Evolutionary conservation across 2,329 filamentous ascomycete species (phyloP).

Genomic region (Colletotrichum kahawae): DNA sequence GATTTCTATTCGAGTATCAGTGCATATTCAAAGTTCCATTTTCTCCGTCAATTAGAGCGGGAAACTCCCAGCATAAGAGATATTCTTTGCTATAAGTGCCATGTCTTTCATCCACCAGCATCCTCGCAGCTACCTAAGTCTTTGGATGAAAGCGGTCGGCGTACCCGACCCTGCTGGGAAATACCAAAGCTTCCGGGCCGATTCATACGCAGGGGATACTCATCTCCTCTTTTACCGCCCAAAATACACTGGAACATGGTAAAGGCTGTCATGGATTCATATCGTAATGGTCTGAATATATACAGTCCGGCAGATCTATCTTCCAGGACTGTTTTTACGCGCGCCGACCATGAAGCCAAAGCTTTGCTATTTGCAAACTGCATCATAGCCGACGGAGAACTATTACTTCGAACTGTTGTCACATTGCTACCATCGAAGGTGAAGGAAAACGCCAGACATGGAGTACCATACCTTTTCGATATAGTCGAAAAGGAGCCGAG

Average conservation of each 20-base stretch:
- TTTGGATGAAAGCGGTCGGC: fast-evolving
- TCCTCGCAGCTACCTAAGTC: neutral
- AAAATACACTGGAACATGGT: neutral
- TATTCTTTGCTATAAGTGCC: neutral
- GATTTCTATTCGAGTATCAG: too few relatives aligned
- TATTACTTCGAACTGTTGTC: neutral
- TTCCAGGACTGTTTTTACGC: fast-evolving
- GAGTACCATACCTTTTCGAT: fast-evolving
- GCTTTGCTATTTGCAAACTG: fast-evolving
- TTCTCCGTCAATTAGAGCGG: fast-evolving
- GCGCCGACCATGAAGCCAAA: fast-evolving
- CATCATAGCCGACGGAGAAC: fast-evolving
- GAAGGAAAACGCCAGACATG: fast-evolving
- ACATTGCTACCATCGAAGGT: fast-evolving
- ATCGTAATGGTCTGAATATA: fast-evolving
- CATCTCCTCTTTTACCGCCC: neutral
- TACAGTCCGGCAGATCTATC: neutral
- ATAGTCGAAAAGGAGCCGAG: fast-evolving
- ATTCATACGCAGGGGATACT: neutral
- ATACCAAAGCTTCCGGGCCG: too few relatives aligned
- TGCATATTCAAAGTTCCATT: too few relatives aligned
- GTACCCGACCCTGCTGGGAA: neutral
- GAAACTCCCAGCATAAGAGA: fast-evolving
- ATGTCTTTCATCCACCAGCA: neutral
- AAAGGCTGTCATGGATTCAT: fast-evolving